Evolutionary conservation across 1,284 basidiomycete species (phyloP).

Genomic region (Athelia sp.): DNA sequence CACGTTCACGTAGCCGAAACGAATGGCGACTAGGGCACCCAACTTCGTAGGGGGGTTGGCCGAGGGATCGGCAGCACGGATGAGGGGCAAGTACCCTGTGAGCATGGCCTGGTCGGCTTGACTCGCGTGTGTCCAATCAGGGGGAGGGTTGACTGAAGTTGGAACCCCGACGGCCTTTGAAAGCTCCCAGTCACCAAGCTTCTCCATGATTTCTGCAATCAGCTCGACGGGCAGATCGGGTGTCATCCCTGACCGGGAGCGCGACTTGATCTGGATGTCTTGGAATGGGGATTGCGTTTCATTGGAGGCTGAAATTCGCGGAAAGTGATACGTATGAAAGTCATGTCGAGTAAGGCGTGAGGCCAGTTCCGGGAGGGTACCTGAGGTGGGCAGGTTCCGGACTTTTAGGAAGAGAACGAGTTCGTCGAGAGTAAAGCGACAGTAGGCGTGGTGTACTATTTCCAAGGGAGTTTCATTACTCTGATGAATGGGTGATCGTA

Average conservation of each 20-base stretch:
- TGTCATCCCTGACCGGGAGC: slow-evolving; percentile 22
- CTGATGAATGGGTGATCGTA: neutral
- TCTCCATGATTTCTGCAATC: slow-evolving; percentile 69
- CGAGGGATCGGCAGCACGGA: slow-evolving; percentile 52
- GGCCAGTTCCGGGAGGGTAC: slow-evolving; percentile 40
- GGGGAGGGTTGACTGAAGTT: slow-evolving; percentile 58
- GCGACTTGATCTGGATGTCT: slow-evolving; percentile 15
- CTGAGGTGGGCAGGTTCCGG: slow-evolving; percentile 24
- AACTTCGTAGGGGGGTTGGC: slow-evolving; percentile 58
- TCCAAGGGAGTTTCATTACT: slow-evolving; percentile 27
- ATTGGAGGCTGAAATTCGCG: slow-evolving; percentile 23
- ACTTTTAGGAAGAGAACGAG: slow-evolving; percentile 70
- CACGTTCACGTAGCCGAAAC: slow-evolving; percentile 71
- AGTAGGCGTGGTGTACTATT: slow-evolving; percentile 62
- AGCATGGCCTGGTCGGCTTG: slow-evolving; percentile 65
- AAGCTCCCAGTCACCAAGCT: slow-evolving; percentile 77
- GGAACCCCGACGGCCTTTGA: slow-evolving; percentile 69
- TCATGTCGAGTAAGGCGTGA: slow-evolving; percentile 68
- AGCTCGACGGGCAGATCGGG: slow-evolving; percentile 71
- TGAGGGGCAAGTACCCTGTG: slow-evolving; percentile 51
- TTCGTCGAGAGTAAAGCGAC: slow-evolving; percentile 58
- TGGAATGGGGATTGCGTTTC: slow-evolving; percentile 14
- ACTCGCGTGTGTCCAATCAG: slow-evolving; percentile 67
- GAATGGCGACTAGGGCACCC: slow-evolving; percentile 59
- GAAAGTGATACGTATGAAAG: slow-evolving; percentile 63